Conservation (phyloP, 768 basidiomycete species). For the Agaricus blazei region DNA sequence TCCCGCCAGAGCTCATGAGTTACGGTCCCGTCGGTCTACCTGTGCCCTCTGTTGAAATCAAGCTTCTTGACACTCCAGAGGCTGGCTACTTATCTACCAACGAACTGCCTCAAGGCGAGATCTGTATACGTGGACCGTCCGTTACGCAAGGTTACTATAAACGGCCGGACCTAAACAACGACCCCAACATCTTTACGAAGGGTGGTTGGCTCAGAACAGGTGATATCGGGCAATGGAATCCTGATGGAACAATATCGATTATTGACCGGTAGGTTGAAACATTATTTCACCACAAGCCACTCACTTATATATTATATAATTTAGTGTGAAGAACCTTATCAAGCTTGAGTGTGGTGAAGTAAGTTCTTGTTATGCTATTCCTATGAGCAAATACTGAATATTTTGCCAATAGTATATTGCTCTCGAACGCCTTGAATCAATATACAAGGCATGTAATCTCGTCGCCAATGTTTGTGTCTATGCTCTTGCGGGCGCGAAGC, state of each 20-base stretch:
- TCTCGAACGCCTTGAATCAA: constrained; percentile 81
- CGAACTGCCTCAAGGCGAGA: constrained; percentile 76
- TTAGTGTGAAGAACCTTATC: constrained; percentile 82
- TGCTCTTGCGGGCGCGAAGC: constrained; percentile 68
- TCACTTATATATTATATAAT: neutral
- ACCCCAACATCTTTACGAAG: constrained; percentile 75
- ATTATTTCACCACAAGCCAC: neutral
- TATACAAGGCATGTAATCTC: constrained; percentile 80
- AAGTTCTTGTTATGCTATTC: constrained; percentile 1
- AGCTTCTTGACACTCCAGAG: constrained; percentile 76
- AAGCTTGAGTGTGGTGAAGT: constrained; percentile 83
- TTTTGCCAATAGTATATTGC: constrained; percentile 67
- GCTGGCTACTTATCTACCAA: constrained; percentile 80
- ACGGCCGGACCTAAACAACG: constrained; percentile 82
- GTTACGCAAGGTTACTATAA: constrained; percentile 91
- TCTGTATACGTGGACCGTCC: constrained; percentile 82
- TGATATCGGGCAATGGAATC: constrained; percentile 92
- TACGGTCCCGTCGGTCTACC: constrained; percentile 82
- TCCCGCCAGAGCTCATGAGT: constrained; percentile 78
- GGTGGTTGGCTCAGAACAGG: constrained; percentile 96
- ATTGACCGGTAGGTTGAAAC: constrained; percentile 69
- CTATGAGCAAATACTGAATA: constrained; percentile 5
- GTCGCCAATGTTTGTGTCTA: constrained; percentile 82
- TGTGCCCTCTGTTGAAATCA: constrained; percentile 84
- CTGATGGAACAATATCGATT: constrained; percentile 82